Base-by-base conservation (phyloP, 345 rosid species). In the Camelina sativa region DNA sequence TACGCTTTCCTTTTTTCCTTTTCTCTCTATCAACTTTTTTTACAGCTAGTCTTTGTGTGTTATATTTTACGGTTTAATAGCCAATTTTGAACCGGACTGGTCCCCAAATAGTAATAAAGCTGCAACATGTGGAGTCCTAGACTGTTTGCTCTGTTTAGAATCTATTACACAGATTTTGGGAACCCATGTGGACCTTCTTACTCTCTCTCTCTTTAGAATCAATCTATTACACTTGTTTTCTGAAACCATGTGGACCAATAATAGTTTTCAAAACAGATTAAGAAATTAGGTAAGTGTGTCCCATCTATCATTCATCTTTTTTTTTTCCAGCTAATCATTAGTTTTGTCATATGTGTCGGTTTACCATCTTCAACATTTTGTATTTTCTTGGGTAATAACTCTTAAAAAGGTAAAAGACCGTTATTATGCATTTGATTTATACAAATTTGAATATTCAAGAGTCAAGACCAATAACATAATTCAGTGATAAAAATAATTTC, bases 231-330 rank as follows among this genome's bases (percentile, higher is more conserved):
- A 57, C 3, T n/a, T 46, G 12, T 11, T 16, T 37, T 11, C 30
- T 59, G 58, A 23, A 20, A 13, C 17, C 64, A 41, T 53, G 62
- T 41, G 28, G 62, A 52, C 76, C 69, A 17, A 53, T 73, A 4
- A 38, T 47, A 34, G 6, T 17, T 20, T 35, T 1, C 9, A 34
- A 34, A 59, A 17, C 41, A 32, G n/a, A 48, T n/a, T 7, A 17
- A 23, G 1, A 63, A 9, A 38, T 73, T 43, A 19, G 63, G 56
- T 11, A 2, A 10, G 1, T 16, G 1, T 16, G 34, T 72, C 68
- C 68, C 61, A 51, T 25, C 73, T 3, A 41, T 19, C 11, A 16
- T 7, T 50, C 6, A 16, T 25, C 8, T 13, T 60, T 7, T 13
- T 13, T 7, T 43, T 71, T 23, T 9, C 28, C 63, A 5, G 35